Evolutionary conservation across 192 early-diverging fungal genomes (phyloP).

Genomic region (Funneliformis geosporum): DNA sequence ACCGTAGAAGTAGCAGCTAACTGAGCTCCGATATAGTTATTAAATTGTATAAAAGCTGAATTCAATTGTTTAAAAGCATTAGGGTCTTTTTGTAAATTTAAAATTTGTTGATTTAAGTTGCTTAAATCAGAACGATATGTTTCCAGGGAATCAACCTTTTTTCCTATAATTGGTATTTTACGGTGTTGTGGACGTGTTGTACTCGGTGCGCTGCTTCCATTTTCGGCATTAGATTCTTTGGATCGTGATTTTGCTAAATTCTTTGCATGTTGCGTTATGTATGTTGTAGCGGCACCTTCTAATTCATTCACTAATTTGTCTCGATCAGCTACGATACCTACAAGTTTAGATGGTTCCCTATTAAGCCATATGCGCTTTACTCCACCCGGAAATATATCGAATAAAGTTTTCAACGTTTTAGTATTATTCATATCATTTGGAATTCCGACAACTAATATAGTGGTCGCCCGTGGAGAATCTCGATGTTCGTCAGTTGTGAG

Average conservation of each 20-base stretch:
- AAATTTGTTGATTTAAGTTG: constrained; percentile 52
- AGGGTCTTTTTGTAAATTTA: constrained; percentile 36
- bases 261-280: constrained; percentile 28
- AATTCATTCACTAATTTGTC: constrained; percentile 49
- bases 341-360: constrained; percentile 50
- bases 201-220: constrained; percentile 36
- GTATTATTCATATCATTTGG: constrained; percentile 59
- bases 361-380: constrained; percentile 65
- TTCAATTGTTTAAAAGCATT: constrained; percentile 44
- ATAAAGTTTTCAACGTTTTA: constrained; percentile 50
- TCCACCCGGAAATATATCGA: constrained; percentile 69
- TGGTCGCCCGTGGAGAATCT: constrained; percentile 53
- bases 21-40: constrained; percentile 72
- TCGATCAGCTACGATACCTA: constrained; percentile 51
- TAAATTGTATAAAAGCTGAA: constrained; percentile 85
- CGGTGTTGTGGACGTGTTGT: constrained; percentile 57
- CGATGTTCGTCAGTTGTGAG: constrained; percentile 53
- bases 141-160: constrained; percentile 67
- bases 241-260: constrained; percentile 19
- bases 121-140: constrained; percentile 45
- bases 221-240: constrained; percentile 20
- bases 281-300: constrained; percentile 50
- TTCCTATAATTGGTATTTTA: constrained; percentile 48
- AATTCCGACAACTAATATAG: constrained; percentile 71
- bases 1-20: constrained; percentile 71